Conservation (phyloP, 306 rosid genomes). For the Begonia masoniana region DNA sequence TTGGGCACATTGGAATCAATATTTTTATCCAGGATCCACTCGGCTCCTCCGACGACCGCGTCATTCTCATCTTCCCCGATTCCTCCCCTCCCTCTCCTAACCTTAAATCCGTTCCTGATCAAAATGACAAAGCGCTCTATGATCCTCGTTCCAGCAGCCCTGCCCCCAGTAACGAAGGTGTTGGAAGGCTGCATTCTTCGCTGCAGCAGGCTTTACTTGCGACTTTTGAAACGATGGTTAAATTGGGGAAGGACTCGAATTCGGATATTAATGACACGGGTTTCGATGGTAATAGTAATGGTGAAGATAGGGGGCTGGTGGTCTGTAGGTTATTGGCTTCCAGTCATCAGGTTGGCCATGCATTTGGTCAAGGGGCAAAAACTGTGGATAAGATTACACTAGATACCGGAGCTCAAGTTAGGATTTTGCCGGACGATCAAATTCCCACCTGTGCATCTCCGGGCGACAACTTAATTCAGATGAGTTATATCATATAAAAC, state of each 20-base stretch:
- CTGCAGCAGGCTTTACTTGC: slow-evolving; percentile 47
- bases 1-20: slow-evolving; percentile 25
- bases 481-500: slow-evolving; percentile 3
- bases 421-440: slow-evolving; percentile 54
- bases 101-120: slow-evolving; percentile 3
- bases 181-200: slow-evolving; percentile 21
- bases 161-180: background rate
- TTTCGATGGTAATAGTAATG: background rate
- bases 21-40: slow-evolving; percentile 27
- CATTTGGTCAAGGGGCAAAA: slow-evolving; percentile 61
- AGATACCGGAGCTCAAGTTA: slow-evolving; percentile 63
- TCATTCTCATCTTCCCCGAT: slow-evolving; percentile 20
- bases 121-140: slow-evolving; percentile 7
- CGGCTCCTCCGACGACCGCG: slow-evolving; percentile 35
- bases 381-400: slow-evolving; percentile 55
- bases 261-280: no score
- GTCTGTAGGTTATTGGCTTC: slow-evolving; percentile 52
- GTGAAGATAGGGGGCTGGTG: slow-evolving; percentile 12
- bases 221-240: slow-evolving; percentile 39
- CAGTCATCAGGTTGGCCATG: slow-evolving; percentile 48
- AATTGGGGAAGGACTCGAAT: background rate
- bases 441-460: slow-evolving; percentile 33
- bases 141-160: slow-evolving; percentile 2
- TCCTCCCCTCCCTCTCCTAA: slow-evolving; percentile 6
- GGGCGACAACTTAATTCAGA: slow-evolving; percentile 68